A percentile compares a stretch with the other conserved stretches of the same genome.
phyloP scores from a whole-genome alignment of 805 yeast species.

The Kodamaea laetipori region DNA sequence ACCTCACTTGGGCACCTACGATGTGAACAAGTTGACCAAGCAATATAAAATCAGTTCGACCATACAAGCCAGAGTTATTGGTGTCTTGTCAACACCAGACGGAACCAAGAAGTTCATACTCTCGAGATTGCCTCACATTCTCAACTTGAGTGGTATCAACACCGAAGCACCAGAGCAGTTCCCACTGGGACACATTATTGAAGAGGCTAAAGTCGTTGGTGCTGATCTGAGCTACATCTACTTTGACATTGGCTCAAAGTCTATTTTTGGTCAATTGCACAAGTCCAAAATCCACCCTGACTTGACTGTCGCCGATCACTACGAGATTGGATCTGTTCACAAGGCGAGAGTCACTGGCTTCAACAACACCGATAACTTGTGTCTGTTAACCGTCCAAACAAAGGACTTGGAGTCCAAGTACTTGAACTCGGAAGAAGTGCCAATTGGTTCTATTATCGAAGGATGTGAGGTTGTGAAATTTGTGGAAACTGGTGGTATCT shows the following conservation, averaged over 20 bases:
- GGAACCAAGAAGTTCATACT: conserved; percentile 63
- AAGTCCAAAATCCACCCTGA: conserved; percentile 64
- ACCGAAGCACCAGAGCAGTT: conserved; percentile 34
- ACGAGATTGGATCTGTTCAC: conserved; percentile 65
- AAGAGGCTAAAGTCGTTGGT: conserved; percentile 60
- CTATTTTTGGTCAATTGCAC: conserved; percentile 72
- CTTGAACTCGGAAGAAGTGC: conserved; percentile 70
- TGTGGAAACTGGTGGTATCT: conserved; percentile 61
- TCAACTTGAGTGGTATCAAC: conserved; percentile 31
- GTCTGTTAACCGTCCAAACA: conserved; percentile 70
- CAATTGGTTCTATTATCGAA: conserved; percentile 65
- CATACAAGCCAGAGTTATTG: conserved; percentile 70
- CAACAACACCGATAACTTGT: conserved; percentile 64
- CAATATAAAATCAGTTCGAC: conserved; percentile 68
- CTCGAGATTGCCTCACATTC: conserved; percentile 60
- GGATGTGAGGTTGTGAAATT: conserved; percentile 57
- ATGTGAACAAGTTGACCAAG: conserved; percentile 48
- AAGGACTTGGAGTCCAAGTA: conserved; percentile 63
- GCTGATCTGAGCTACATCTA: conserved; percentile 58
- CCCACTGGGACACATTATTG: conserved; percentile 75
- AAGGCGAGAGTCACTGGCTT: conserved; percentile 77
- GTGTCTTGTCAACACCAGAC: conserved; percentile 47
- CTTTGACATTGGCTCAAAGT: conserved; percentile 56
- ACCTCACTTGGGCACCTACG: conserved; percentile 61
- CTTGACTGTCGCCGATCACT: conserved; percentile 48